These are phyloP conservation scores for Rhodofomes roseus DNA, from an alignment of 1,284 basidiomycete species.

Conservation along the genomic window DNA sequence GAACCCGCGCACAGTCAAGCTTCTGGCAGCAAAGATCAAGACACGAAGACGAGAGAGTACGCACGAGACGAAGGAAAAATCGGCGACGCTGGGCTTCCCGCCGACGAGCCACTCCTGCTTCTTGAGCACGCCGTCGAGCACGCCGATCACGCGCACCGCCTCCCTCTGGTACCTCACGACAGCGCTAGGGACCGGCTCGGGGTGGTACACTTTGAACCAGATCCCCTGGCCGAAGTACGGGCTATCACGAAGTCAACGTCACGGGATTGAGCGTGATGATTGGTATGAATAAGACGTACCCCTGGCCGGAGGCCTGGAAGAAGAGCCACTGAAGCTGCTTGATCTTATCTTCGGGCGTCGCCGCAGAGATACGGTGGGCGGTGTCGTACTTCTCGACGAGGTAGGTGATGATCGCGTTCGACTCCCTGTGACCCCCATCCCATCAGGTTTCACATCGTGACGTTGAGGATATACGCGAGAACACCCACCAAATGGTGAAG, in stretches of 20 bases:
- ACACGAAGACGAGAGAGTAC: background rate
- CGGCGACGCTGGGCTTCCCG: constrained; percentile 13
- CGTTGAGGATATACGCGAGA: too few relatives aligned
- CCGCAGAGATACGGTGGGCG: constrained; percentile 18
- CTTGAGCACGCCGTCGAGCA: constrained; percentile 22
- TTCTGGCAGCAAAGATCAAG: background rate
- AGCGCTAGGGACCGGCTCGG: constrained; percentile 22
- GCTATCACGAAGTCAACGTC: background rate
- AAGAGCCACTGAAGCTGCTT: constrained; percentile 23
- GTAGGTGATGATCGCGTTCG: constrained; percentile 29
- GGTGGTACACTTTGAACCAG: constrained; percentile 23
- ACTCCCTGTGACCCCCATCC: constrained; percentile 29
- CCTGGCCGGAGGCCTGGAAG: constrained; percentile 27
- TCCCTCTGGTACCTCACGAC: constrained; percentile 29
- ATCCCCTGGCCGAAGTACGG: constrained; percentile 22
- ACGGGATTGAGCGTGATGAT: background rate
- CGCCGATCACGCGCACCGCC: constrained; percentile 24
- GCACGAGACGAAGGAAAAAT: constrained; percentile 13
- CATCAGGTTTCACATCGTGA: too few relatives aligned
- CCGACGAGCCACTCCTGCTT: constrained; percentile 16
- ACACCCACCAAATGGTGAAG: constrained; percentile 16
- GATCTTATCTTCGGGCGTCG: constrained; percentile 16
- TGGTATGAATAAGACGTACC: constrained; percentile 5
- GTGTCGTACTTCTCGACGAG: constrained; percentile 21
- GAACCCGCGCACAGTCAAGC: background rate